These are phyloP conservation scores for Termitomyces sp. DNA, from an alignment of 768 basidiomycete species.

Conservation along the genomic window DNA sequence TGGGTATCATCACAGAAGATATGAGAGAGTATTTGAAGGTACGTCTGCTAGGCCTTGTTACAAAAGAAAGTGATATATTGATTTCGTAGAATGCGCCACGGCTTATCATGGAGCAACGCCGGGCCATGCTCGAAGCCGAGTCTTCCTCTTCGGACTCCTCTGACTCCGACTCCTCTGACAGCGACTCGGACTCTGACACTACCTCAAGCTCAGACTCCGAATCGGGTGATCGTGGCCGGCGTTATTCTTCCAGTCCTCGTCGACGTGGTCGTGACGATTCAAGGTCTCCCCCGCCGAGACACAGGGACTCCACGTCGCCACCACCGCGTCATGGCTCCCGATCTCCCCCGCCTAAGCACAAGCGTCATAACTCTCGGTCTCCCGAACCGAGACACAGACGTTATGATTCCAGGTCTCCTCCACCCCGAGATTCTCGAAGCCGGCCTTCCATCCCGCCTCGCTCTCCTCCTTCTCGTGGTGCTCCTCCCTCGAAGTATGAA, in stretches of 20 bases:
- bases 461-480: conserved; percentile 7
- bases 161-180: conserved; percentile 28
- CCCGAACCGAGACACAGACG: conserved; percentile 12
- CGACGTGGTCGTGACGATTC: conserved; percentile 16
- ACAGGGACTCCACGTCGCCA: conserved; percentile 1
- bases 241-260: conserved; percentile 22
- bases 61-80: conserved; percentile 1
- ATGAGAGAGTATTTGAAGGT: conserved; percentile 97
- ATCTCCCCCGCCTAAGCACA: conserved; percentile 17
- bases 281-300: conserved; percentile 14
- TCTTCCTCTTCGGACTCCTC: conserved; percentile 33
- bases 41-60: conserved; percentile 18
- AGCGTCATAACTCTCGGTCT: neutral
- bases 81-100: conserved; percentile 78
- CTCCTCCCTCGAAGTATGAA: neutral
- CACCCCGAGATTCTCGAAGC: conserved; percentile 15
- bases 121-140: conserved; percentile 76
- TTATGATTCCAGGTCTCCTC: conserved; percentile 17
- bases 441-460: conserved; percentile 10
- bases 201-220: conserved; percentile 15
- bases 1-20: conserved; percentile 88
- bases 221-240: conserved; percentile 18
- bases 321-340: conserved; percentile 14
- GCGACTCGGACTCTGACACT: conserved; percentile 19
- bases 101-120: conserved; percentile 90